phyloP scores from a whole-genome alignment of 768 basidiomycete species.

The Sistotremastrum suecicum region DNA sequence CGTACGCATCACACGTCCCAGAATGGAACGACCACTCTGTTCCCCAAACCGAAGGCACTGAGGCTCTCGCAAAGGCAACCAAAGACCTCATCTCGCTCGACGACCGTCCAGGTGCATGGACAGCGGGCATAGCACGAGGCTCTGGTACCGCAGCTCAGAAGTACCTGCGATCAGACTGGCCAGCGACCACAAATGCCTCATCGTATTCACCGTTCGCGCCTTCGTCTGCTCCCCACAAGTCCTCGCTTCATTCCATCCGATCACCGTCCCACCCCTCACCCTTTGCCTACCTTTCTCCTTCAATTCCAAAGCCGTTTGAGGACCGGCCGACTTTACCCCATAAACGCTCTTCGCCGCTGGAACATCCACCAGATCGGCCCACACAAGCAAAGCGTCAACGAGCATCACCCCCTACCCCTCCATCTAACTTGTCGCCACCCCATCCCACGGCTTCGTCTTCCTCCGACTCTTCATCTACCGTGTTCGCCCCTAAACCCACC shows the following conservation, averaged over 20 bases:
- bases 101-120: background rate
- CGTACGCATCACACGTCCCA: background rate
- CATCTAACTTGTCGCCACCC: constrained; percentile 5
- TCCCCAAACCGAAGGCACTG: constrained; percentile 17
- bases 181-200: too few species aligned
- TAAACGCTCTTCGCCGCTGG: constrained; percentile 1
- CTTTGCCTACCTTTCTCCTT: too few species aligned
- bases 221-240: constrained; percentile 1
- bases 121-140: too few species aligned
- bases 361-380: constrained; percentile 11
- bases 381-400: constrained; percentile 21
- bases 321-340: background rate
- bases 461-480: constrained; percentile 4
- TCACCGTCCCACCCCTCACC: background rate
- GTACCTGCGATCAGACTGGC: too few species aligned
- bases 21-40: background rate
- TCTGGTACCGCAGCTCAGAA: too few species aligned
- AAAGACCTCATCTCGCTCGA: constrained; percentile 75
- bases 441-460: constrained; percentile 8
- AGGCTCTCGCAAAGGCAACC: constrained; percentile 63
- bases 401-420: constrained; percentile 7
- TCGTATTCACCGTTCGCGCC: background rate
- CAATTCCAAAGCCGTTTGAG: background rate
- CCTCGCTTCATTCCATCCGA: background rate
- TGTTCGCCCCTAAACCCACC: constrained; percentile 16